A percentile compares a stretch with the other conserved stretches of the same genome.
These are phyloP conservation scores for Penicillium nucicola DNA, from an alignment of 495 filamentous ascomycete genomes.

Conservation along the genomic window DNA sequence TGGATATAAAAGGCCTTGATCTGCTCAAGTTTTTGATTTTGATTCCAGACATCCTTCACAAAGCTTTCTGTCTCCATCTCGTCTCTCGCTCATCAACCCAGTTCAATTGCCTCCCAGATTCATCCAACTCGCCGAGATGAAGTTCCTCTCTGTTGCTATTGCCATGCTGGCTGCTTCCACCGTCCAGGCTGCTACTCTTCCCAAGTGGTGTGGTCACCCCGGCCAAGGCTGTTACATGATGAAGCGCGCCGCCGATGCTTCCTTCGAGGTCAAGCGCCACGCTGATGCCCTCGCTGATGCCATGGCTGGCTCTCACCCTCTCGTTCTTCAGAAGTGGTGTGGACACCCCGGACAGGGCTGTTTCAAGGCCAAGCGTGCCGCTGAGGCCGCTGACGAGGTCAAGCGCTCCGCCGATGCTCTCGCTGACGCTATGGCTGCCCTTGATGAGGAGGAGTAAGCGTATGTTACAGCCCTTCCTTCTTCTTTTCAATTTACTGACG, in stretches of 20 bases:
- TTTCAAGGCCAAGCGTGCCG: constrained; percentile 45
- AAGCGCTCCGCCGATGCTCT: constrained; percentile 38
- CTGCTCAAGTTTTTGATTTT: not conserved
- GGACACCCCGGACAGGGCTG: constrained; percentile 39
- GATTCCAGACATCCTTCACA: constrained; percentile 1
- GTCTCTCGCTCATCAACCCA: constrained; percentile 4
- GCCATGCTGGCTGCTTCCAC: constrained; percentile 37
- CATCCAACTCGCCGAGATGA: constrained; percentile 37
- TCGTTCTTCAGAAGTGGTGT: constrained; percentile 36
- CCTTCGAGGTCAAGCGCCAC: constrained; percentile 43
- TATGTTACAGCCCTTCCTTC: not conserved
- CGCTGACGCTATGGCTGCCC: constrained; percentile 39
- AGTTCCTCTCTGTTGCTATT: constrained; percentile 39
- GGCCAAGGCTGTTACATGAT: constrained; percentile 30
- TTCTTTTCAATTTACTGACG: not conserved
- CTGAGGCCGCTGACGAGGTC: constrained; percentile 34
- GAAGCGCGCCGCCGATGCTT: constrained; percentile 34
- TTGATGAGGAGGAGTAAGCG: constrained; percentile 31
- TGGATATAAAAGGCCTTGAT: not conserved
- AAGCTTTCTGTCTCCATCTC: constrained; percentile 13
- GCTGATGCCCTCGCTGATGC: constrained; percentile 49
- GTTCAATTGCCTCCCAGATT: constrained; percentile 6
- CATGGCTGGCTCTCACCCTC: constrained; percentile 31
- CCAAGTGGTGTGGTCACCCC: constrained; percentile 34
- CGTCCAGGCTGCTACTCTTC: constrained; percentile 32